These are phyloP conservation scores for Cordyceps pruinosa DNA, from an alignment of 2,329 filamentous ascomycete species.

Conservation along the genomic window DNA sequence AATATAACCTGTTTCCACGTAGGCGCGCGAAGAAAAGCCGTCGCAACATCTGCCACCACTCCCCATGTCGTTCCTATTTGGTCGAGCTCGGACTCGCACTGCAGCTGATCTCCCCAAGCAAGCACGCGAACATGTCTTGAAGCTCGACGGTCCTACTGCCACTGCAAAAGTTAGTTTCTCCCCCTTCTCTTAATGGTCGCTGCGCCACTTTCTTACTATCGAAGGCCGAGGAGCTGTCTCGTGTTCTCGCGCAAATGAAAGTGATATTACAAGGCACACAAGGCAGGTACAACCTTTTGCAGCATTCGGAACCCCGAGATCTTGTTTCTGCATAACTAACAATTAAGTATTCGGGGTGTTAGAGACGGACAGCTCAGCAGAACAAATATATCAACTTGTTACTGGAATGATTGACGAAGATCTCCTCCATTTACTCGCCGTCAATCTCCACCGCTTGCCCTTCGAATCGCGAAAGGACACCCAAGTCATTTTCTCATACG, in stretches of 20 bases:
- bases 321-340: too few relatives aligned
- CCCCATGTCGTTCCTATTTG: slow-evolving; percentile 50
- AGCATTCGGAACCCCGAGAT: too few relatives aligned
- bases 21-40: neutral
- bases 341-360: neutral
- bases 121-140: slow-evolving; percentile 47
- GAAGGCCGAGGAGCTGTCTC: slow-evolving; percentile 80
- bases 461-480: slow-evolving; percentile 96
- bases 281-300: slow-evolving; percentile 44
- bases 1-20: neutral
- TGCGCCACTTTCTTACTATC: slow-evolving; percentile 14
- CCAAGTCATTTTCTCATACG: slow-evolving; percentile 91
- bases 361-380: slow-evolving; percentile 82
- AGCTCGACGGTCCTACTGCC: slow-evolving; percentile 43
- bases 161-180: slow-evolving; percentile 36
- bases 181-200: slow-evolving; percentile 1
- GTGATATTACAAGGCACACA: slow-evolving; percentile 86
- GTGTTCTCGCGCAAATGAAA: slow-evolving; percentile 86
- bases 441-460: slow-evolving; percentile 74
- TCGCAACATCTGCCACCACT: neutral
- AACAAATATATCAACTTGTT: slow-evolving; percentile 82
- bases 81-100: slow-evolving; percentile 44
- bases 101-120: slow-evolving; percentile 49
- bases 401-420: slow-evolving; percentile 82
- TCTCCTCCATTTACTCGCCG: slow-evolving; percentile 75